Evolutionary conservation across 805 yeast genomes (phyloP).

Genomic region (Teunomyces gatunensis): DNA sequence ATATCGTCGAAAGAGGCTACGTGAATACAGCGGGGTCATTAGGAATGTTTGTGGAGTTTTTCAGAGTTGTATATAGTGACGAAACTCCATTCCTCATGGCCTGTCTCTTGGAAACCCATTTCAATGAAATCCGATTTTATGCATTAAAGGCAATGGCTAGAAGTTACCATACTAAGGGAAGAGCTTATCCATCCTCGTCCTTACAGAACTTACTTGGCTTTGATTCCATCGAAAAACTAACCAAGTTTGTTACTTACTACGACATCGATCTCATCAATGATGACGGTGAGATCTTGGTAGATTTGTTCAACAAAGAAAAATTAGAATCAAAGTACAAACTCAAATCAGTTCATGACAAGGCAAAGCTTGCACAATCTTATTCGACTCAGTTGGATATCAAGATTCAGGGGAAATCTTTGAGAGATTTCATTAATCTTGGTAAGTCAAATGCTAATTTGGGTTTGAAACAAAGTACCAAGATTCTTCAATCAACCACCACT

Average conservation of each 20-base stretch:
- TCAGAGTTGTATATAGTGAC: conserved; percentile 46
- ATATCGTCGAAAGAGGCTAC: conserved; percentile 48
- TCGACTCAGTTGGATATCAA: conserved; percentile 31
- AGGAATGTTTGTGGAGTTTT: conserved; percentile 63
- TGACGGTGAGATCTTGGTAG: conserved; percentile 29
- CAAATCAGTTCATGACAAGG: conserved; percentile 36
- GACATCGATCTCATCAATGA: conserved; percentile 44
- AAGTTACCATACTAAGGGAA: conserved; percentile 68
- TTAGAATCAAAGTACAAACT: conserved; percentile 38
- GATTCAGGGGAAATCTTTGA: conserved; percentile 19
- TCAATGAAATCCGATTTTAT: conserved; percentile 73
- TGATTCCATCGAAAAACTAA: conserved; percentile 53
- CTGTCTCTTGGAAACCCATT: conserved; percentile 74
- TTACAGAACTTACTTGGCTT: conserved; percentile 60
- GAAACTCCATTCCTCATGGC: conserved; percentile 64
- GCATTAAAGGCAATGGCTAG: conserved; percentile 66
- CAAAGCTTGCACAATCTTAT: conserved; percentile 34
- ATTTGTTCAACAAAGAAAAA: conserved; percentile 42
- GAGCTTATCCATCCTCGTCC: conserved; percentile 53
- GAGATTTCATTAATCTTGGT: conserved; percentile 35
- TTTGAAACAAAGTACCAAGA: conserved; percentile 9
- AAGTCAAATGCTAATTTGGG: conserved; percentile 26
- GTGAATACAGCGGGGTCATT: conserved; percentile 54
- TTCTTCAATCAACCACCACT: conserved; percentile 1
- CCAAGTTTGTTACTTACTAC: conserved; percentile 61